Conservation (phyloP, 2,329 filamentous ascomycete species). For the Curvularia eragrostidis region DNA sequence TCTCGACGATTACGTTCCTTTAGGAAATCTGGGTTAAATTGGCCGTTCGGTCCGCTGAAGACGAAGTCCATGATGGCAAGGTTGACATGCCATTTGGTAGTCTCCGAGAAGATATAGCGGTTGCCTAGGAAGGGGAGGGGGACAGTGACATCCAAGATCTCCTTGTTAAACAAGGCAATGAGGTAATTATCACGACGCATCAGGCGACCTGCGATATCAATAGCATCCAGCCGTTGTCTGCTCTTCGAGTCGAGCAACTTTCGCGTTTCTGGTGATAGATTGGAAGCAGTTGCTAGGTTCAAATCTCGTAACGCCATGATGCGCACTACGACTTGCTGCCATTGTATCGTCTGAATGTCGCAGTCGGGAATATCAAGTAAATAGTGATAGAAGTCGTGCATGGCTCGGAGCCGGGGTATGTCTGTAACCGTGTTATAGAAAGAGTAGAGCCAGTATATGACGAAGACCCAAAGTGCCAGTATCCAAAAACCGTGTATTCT, state of each 20-base stretch:
- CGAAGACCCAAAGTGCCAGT: conserved; percentile 80
- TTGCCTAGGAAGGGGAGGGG: conserved; percentile 82
- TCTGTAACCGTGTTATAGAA: conserved; percentile 76
- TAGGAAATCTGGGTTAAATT: conserved; percentile 85
- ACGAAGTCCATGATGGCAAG: conserved; percentile 92
- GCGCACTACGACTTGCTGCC: conserved; percentile 87
- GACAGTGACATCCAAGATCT: conserved; percentile 84
- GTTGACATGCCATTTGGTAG: conserved; percentile 89
- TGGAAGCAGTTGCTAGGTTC: conserved; percentile 80
- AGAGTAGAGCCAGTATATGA: conserved; percentile 85
- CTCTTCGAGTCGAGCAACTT: conserved; percentile 79
- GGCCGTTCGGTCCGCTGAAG: conserved; percentile 81
- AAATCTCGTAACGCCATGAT: conserved; percentile 84
- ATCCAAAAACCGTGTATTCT: conserved; percentile 80
- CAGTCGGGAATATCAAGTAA: conserved; percentile 81
- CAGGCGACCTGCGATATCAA: conserved; percentile 94
- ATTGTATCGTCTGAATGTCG: conserved; percentile 93
- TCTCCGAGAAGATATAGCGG: conserved; percentile 84
- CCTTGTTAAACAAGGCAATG: conserved; percentile 97
- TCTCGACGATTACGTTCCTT: conserved; percentile 80
- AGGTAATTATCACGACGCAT: conserved; percentile 98
- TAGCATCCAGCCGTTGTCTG: conserved; percentile 92
- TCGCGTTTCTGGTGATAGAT: conserved; percentile 64
- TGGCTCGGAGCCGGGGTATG: conserved; percentile 72
- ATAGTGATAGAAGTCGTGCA: conserved; percentile 86